Conservation (phyloP, 768 basidiomycete species). For the Strobilomyces confusus region DNA sequence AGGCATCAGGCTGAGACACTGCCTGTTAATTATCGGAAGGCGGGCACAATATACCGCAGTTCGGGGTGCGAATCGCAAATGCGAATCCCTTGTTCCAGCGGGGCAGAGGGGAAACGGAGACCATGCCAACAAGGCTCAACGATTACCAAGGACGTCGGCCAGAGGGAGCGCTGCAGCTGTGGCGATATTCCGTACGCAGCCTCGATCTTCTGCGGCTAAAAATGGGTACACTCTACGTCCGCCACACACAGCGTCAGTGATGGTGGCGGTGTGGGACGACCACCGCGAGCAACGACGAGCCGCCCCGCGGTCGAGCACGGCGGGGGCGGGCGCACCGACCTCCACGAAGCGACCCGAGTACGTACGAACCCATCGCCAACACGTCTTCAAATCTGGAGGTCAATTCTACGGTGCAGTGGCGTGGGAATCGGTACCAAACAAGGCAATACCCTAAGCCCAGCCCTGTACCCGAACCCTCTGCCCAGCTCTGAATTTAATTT, state of each 20-base stretch:
- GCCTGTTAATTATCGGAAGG: not conserved
- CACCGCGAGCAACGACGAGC: not conserved
- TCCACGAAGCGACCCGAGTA: not conserved
- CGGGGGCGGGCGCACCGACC: not conserved
- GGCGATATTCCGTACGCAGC: not conserved
- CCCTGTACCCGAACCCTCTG: conserved; percentile 64
- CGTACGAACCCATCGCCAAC: conserved; percentile 3
- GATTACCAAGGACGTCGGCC: conserved; percentile 11
- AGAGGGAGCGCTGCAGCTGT: not conserved
- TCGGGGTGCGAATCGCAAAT: conserved; percentile 4
- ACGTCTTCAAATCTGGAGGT: conserved; percentile 8
- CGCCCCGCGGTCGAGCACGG: not conserved
- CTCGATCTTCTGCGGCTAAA: conserved; percentile 8
- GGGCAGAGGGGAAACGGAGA: conserved; percentile 13
- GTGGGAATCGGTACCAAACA: conserved; percentile 13
- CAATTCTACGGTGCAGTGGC: conserved; percentile 20
- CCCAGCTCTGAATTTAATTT: conserved; percentile 68
- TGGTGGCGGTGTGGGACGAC: not conserved
- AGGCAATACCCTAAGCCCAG: conserved; percentile 33
- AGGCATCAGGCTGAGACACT: conserved; percentile 13
- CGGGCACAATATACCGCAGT: conserved; percentile 2
- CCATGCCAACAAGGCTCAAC: conserved; percentile 19
- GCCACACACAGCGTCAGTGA: not conserved
- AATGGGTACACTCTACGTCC: not conserved
- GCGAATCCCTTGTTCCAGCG: conserved; percentile 16